These are phyloP conservation scores for Liriodendron chinense DNA, from an alignment of 164 flowering plant genomes.

Conservation along the genomic window DNA sequence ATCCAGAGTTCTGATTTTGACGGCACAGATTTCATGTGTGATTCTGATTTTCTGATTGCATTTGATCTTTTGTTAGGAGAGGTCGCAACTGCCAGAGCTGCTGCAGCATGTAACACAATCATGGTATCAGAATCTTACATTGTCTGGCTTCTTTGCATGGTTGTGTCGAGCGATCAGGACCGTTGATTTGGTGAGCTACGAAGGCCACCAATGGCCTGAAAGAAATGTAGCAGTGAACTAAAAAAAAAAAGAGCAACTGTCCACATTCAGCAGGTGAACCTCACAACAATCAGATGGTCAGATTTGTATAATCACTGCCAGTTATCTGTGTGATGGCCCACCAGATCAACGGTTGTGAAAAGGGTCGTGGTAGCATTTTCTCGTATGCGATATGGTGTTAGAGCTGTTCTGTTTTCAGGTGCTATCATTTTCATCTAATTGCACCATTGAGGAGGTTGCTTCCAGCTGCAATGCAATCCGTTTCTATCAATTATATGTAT, in stretches of 20 bases:
- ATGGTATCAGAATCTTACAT: slow-evolving; percentile 48
- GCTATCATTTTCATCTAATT: slow-evolving; percentile 53
- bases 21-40: background rate
- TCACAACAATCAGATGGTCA: too few relatives aligned
- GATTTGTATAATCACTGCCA: too few relatives aligned
- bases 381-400: background rate
- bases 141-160: background rate
- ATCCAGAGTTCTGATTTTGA: background rate
- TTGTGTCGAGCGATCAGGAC: background rate
- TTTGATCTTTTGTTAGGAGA: slow-evolving; percentile 47
- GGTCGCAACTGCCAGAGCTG: slow-evolving; percentile 81
- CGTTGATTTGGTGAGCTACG: background rate
- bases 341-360: too few relatives aligned
- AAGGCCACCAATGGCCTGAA: too few relatives aligned
- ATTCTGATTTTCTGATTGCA: background rate
- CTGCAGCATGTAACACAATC: slow-evolving; percentile 63
- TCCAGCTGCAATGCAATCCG: slow-evolving; percentile 68
- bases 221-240: too few relatives aligned
- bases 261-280: too few relatives aligned
- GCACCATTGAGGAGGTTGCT: slow-evolving; percentile 85
- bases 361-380: background rate
- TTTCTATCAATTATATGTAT: slow-evolving; percentile 83
- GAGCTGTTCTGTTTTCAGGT: slow-evolving; percentile 30
- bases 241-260: too few relatives aligned
- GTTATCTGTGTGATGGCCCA: too few relatives aligned